phyloP scores from a whole-genome alignment of 306 rosid genomes.

The Lithocarpus polystachyus region DNA sequence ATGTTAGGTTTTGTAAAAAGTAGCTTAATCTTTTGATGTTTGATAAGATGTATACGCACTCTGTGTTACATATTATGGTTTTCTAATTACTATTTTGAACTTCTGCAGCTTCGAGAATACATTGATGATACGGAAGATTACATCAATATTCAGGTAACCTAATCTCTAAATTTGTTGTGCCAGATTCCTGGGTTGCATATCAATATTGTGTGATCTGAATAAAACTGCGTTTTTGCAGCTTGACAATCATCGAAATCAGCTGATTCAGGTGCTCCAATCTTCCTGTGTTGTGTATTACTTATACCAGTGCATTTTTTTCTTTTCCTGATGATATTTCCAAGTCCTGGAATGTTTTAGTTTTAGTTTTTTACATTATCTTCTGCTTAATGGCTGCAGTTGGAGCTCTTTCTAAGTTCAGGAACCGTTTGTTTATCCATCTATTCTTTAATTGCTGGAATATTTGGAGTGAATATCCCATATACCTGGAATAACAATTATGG shows the following conservation, averaged over 20 bases:
- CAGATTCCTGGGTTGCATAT: background rate
- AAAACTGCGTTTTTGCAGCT: slow-evolving; percentile 43
- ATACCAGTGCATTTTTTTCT: background rate
- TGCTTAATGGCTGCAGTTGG: slow-evolving; percentile 50
- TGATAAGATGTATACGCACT: background rate
- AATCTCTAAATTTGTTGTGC: background rate
- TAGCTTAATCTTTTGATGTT: background rate
- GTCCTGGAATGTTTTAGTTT: background rate
- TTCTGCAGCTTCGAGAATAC: slow-evolving; percentile 72
- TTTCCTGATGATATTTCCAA: background rate
- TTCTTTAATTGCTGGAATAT: slow-evolving; percentile 58
- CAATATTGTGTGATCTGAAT: slow-evolving; percentile 9
- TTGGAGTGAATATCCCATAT: slow-evolving; percentile 69
- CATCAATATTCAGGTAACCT: slow-evolving; percentile 72
- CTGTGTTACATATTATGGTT: background rate
- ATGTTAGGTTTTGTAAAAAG: background rate
- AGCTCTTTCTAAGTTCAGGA: slow-evolving; percentile 66
- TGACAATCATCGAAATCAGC: slow-evolving; percentile 67
- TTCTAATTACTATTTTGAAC: slow-evolving; percentile 10
- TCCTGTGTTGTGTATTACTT: slow-evolving; percentile 3
- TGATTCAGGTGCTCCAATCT: slow-evolving; percentile 58
- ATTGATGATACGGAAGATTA: slow-evolving; percentile 92
- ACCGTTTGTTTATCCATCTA: slow-evolving; percentile 48
- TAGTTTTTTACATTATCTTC: background rate
- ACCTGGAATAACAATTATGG: slow-evolving; percentile 44